Conservation (phyloP, 148 eudicot species). For the Fagopyrum esculentum region DNA sequence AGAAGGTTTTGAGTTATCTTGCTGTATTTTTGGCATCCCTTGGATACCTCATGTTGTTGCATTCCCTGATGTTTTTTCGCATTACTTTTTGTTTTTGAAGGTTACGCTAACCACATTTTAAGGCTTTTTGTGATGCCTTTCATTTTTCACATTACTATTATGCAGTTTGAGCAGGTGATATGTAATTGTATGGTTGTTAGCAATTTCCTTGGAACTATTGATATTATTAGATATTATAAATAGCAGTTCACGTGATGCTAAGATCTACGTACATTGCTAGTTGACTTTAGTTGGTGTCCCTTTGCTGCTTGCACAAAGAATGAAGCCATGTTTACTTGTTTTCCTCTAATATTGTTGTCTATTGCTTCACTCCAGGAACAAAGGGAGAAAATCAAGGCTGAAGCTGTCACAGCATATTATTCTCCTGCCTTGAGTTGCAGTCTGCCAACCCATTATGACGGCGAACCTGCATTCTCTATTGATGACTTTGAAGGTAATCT, state of each 20-base stretch:
- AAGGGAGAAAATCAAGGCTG: slow-evolving; percentile 72
- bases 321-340: neutral
- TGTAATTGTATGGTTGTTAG: neutral
- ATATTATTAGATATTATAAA: neutral
- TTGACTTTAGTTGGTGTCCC: neutral
- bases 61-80: neutral
- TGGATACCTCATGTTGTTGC: neutral
- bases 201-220: neutral
- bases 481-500: slow-evolving; percentile 91
- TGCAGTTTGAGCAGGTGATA: neutral
- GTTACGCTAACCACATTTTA: neutral
- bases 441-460: slow-evolving; percentile 26
- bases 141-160: neutral
- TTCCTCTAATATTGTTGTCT: neutral
- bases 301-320: neutral
- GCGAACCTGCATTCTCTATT: slow-evolving; percentile 56
- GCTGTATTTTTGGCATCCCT: neutral
- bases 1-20: too few relatives aligned
- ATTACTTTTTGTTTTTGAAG: neutral
- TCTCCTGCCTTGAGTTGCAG: slow-evolving; percentile 29
- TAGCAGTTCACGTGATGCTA: too few relatives aligned
- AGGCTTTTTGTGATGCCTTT: neutral
- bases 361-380: slow-evolving; percentile 46
- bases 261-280: neutral
- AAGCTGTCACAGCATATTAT: slow-evolving; percentile 45